Evolutionary conservation across 2,329 filamentous ascomycete species (phyloP).

Genomic region (Aspergillus jensenii): DNA sequence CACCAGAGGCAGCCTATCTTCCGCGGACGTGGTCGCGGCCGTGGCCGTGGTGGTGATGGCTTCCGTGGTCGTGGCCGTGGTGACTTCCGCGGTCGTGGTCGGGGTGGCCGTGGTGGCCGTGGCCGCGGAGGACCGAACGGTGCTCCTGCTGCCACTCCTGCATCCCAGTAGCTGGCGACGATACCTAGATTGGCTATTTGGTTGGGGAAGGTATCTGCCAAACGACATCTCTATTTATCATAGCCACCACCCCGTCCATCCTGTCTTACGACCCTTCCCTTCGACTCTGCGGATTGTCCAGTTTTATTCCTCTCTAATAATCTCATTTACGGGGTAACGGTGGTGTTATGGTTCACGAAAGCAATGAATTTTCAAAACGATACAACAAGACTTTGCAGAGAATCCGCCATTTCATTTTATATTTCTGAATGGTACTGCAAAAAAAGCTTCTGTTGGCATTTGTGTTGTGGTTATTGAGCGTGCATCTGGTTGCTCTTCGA

Average conservation of each 20-base stretch:
- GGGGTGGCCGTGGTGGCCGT: constrained; percentile 3
- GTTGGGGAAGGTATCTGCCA: background rate
- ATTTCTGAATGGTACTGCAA: constrained; percentile 17
- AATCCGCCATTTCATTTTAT: constrained; percentile 6
- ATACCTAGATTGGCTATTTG: background rate
- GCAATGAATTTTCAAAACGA: constrained; percentile 31
- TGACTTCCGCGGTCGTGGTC: constrained; percentile 11
- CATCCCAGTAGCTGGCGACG: constrained; percentile 1
- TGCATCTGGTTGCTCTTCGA: constrained; percentile 31
- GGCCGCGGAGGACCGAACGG: constrained; percentile 31
- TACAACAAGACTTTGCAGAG: constrained; percentile 18
- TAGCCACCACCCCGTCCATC: constrained; percentile 8
- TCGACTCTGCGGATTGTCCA: constrained; percentile 1
- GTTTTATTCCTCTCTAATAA: constrained; percentile 18
- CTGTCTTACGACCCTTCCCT: constrained; percentile 5
- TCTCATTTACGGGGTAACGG: constrained; percentile 23
- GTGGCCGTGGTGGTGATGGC: constrained; percentile 38
- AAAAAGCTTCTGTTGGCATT: constrained; percentile 29
- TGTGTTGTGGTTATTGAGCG: constrained; percentile 38
- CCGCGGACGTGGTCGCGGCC: constrained; percentile 36
- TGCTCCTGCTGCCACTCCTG: constrained; percentile 21
- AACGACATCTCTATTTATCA: constrained; percentile 1
- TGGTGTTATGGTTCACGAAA: constrained; percentile 39
- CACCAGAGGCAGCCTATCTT: constrained; percentile 37
- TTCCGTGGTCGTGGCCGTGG: constrained; percentile 39